Evolutionary conservation across 106 monocot genomes (phyloP).

Genomic region (Platanthera guangdongensis): DNA sequence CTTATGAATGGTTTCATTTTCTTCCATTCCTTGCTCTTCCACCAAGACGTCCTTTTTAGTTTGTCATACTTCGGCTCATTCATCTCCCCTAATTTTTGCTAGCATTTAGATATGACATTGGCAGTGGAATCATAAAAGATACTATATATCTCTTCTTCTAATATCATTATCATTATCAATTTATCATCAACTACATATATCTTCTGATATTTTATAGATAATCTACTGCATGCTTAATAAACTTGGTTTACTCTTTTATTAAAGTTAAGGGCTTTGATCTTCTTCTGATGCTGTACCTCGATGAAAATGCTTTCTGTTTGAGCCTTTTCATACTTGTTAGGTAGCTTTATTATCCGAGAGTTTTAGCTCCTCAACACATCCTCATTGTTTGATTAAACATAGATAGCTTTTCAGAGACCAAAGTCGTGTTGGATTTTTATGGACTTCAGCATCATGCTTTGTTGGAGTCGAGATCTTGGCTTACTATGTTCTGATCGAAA

Average conservation of each 20-base stretch:
- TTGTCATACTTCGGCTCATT: too few species aligned
- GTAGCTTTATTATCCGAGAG: neutral
- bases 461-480: too few species aligned
- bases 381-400: neutral
- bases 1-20: neutral
- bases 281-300: neutral
- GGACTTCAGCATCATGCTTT: neutral
- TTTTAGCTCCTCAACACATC: neutral
- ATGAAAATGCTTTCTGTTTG: neutral
- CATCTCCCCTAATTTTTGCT: neutral
- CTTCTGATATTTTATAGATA: neutral
- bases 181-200: neutral
- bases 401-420: neutral
- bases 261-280: neutral
- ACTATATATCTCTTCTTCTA: neutral
- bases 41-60: too few species aligned
- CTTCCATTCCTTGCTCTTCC: too few species aligned
- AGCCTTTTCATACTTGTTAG: neutral
- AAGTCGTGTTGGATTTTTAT: neutral
- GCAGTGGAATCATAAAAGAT: neutral
- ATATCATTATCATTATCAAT: too few species aligned
- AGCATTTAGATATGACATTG: neutral
- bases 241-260: neutral
- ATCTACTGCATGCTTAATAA: neutral
- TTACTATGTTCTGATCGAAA: too few species aligned